phyloP scores from a whole-genome alignment of 805 yeast genomes.

The Ogataea paraovalis region DNA sequence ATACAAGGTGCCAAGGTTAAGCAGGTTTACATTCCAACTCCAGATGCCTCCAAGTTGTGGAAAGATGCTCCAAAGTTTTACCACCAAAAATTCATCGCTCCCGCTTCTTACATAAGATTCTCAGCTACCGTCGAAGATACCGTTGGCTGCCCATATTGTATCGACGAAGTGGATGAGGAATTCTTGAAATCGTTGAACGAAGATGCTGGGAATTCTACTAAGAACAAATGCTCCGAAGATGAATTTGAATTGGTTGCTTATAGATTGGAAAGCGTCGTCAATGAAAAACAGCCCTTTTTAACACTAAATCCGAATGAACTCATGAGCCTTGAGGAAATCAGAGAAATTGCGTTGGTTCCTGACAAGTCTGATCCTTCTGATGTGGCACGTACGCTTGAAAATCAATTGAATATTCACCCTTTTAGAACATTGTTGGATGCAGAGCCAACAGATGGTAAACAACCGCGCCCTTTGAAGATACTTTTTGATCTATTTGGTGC shows the following conservation, averaged over 20 bases:
- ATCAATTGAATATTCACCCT: constrained; percentile 50
- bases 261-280: constrained; percentile 67
- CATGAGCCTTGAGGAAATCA: constrained; percentile 64
- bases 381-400: constrained; percentile 53
- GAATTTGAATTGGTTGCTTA: constrained; percentile 82
- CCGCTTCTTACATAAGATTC: constrained; percentile 78
- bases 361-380: constrained; percentile 49
- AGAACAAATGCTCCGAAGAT: constrained; percentile 55
- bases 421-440: constrained; percentile 60
- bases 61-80: constrained; percentile 71
- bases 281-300: constrained; percentile 83
- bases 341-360: constrained; percentile 42
- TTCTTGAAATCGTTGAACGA: constrained; percentile 47
- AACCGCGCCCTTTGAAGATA: constrained; percentile 41
- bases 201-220: constrained; percentile 30
- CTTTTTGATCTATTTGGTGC: constrained; percentile 60
- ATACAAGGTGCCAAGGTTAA: constrained; percentile 49
- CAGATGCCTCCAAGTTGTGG: constrained; percentile 88
- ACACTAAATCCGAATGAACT: constrained; percentile 81
- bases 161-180: constrained; percentile 85
- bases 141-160: constrained; percentile 74
- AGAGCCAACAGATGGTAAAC: constrained; percentile 33
- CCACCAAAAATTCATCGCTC: constrained; percentile 59
- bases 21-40: constrained; percentile 88
- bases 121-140: constrained; percentile 97